phyloP scores from a whole-genome alignment of 805 yeast species.

The Ogataea trehalophila region DNA sequence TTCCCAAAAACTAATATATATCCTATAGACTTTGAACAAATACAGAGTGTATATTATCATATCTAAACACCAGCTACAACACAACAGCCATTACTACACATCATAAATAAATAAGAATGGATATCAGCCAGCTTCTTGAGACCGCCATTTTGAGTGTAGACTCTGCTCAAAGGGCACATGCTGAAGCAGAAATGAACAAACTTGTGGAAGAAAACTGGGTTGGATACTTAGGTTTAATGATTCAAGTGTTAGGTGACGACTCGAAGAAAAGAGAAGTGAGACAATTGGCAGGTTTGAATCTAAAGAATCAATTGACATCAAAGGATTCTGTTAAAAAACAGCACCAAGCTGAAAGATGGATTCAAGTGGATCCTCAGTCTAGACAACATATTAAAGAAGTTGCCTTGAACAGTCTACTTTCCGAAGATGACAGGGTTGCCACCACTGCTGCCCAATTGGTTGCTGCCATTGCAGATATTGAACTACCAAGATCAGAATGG shows the following conservation, averaged over 20 bases:
- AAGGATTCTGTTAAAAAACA: conserved; percentile 61
- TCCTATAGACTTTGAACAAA: too few species aligned
- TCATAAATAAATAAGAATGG: conserved; percentile 31
- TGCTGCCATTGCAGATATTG: conserved; percentile 96
- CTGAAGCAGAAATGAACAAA: conserved; percentile 70
- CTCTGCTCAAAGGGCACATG: conserved; percentile 62
- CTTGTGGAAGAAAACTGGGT: conserved; percentile 74
- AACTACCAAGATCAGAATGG: conserved; percentile 86
- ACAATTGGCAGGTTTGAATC: conserved; percentile 82
- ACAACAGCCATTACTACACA: too few species aligned
- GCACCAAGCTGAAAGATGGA: conserved; percentile 72
- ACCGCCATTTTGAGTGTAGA: conserved; percentile 71
- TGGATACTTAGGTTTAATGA: conserved; percentile 64
- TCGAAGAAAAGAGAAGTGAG: conserved; percentile 71
- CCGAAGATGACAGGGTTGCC: conserved; percentile 73
- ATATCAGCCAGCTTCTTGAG: conserved; percentile 69
- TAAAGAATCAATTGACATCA: conserved; percentile 84
- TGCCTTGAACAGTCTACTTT: conserved; percentile 58
- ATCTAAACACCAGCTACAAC: too few species aligned
- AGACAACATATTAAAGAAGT: conserved; percentile 63
- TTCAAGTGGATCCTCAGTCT: conserved; percentile 46
- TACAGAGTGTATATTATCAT: not conserved
- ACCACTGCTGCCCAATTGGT: conserved; percentile 88
- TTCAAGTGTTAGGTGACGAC: conserved; percentile 66
- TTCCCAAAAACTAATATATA: too few species aligned